Conservation (phyloP, 2,329 filamentous ascomycete species). For the Fusarium oxysporum region DNA sequence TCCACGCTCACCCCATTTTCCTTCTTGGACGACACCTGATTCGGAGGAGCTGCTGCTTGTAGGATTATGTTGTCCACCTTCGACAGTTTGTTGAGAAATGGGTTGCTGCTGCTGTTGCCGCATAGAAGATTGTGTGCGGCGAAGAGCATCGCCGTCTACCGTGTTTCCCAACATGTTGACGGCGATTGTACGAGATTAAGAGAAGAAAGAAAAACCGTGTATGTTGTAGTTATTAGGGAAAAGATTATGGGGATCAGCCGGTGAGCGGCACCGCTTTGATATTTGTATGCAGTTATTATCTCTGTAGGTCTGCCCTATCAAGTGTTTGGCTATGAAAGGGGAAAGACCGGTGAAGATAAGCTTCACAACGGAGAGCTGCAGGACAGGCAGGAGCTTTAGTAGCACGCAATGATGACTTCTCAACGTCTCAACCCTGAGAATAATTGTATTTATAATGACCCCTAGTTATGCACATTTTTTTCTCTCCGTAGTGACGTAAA, state of each 20-base stretch:
- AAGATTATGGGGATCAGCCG: not conserved
- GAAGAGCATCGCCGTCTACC: conserved; percentile 49
- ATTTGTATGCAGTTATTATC: conserved; percentile 16
- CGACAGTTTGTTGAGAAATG: conserved; percentile 41
- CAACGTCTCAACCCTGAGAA: not conserved
- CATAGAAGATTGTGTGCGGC: conserved; percentile 48
- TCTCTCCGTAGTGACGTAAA: conserved; percentile 25
- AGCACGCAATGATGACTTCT: not conserved
- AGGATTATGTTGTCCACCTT: conserved; percentile 6
- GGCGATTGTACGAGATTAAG: not conserved
- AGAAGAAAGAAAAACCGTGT: not conserved
- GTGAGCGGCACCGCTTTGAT: not conserved
- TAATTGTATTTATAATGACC: conserved; percentile 27
- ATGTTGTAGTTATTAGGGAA: not conserved
- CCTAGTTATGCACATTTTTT: conserved; percentile 14
- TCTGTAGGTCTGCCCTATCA: conserved; percentile 15
- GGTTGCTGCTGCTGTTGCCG: conserved; percentile 27
- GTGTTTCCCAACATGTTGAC: conserved; percentile 50
- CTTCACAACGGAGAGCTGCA: conserved; percentile 6
- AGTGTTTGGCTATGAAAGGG: conserved; percentile 3
- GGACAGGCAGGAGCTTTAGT: conserved; percentile 5
- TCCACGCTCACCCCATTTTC: conserved; percentile 53
- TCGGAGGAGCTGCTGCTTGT: conserved; percentile 34
- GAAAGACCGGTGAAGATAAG: conserved; percentile 13
- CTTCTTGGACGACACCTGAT: conserved; percentile 30